Percentiles rank a stretch among this genome's conserved stretches.
These are phyloP conservation scores for Pseudofabraea citricarpa DNA, from an alignment of 2,329 filamentous ascomycete genomes.

Conservation along the genomic window DNA sequence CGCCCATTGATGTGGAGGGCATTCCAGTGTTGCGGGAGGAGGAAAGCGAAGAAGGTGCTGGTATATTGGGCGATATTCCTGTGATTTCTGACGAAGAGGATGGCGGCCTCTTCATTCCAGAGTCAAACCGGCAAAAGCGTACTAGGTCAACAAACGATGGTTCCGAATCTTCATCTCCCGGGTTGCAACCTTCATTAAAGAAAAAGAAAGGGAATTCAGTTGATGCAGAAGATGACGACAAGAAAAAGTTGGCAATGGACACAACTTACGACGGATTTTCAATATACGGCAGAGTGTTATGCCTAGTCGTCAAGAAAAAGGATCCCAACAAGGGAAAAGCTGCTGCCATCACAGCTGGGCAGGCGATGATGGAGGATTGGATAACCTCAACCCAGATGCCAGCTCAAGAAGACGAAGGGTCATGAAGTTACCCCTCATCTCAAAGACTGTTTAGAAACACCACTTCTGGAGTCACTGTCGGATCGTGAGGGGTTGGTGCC, in stretches of 20 bases:
- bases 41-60: slow-evolving; percentile 19
- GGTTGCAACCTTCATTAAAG: slow-evolving; percentile 30
- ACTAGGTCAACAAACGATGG: slow-evolving; percentile 24
- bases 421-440: too few species aligned
- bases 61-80: slow-evolving; percentile 21
- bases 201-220: slow-evolving; percentile 39
- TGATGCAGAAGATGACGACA: slow-evolving; percentile 54
- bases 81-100: slow-evolving; percentile 10
- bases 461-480: too few species aligned
- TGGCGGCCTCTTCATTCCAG: slow-evolving; percentile 28
- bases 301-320: slow-evolving; percentile 78
- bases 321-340: slow-evolving; percentile 45
- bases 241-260: slow-evolving; percentile 85
- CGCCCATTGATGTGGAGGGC: slow-evolving; percentile 35
- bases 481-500: too few species aligned
- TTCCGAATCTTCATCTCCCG: slow-evolving; percentile 18
- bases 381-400: slow-evolving; percentile 72
- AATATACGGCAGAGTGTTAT: slow-evolving; percentile 90
- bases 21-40: slow-evolving; percentile 17
- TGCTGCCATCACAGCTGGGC: slow-evolving; percentile 39
- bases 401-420: slow-evolving; percentile 15
- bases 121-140: slow-evolving; percentile 25
- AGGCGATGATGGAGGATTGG: slow-evolving; percentile 80
- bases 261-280: slow-evolving; percentile 93
- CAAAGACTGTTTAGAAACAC: too few species aligned